These are phyloP conservation scores for Fusarium udum DNA, from an alignment of 2,329 filamentous ascomycete species.

Conservation along the genomic window DNA sequence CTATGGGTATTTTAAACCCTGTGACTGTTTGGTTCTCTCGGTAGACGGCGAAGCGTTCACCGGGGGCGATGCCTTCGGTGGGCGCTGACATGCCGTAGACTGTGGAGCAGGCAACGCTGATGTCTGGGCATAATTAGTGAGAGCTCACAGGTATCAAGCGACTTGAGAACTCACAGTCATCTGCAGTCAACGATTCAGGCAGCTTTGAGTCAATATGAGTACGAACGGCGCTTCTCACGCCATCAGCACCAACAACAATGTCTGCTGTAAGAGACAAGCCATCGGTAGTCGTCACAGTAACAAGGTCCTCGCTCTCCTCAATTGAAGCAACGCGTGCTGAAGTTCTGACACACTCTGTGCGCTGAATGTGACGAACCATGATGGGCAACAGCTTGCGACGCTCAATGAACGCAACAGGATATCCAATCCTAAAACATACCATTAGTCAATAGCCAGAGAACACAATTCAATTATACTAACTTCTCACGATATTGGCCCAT, in stretches of 20 bases:
- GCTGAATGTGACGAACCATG: neutral
- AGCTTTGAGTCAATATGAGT: neutral
- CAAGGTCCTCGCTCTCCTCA: neutral
- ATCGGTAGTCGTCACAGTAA: neutral
- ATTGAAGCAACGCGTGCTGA: neutral
- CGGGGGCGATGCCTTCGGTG: neutral
- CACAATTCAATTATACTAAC: neutral
- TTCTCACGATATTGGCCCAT: neutral
- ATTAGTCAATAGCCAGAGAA: neutral
- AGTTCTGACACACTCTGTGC: neutral
- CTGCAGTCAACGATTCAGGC: neutral
- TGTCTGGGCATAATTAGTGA: neutral
- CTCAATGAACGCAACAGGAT: neutral
- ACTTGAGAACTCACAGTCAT: neutral
- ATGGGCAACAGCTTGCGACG: neutral
- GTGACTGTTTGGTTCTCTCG: neutral
- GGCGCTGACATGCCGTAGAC: neutral
- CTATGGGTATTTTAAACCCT: too few species aligned
- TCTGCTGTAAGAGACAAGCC: neutral
- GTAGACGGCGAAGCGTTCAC: neutral
- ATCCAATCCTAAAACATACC: neutral
- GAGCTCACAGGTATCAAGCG: accelerated
- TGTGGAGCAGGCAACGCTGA: neutral
- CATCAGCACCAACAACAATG: neutral
- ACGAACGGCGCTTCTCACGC: neutral